Evolutionary conservation across 108 stramenopile species (phyloP).

Genomic region (Stephanodiscus triporus): DNA sequence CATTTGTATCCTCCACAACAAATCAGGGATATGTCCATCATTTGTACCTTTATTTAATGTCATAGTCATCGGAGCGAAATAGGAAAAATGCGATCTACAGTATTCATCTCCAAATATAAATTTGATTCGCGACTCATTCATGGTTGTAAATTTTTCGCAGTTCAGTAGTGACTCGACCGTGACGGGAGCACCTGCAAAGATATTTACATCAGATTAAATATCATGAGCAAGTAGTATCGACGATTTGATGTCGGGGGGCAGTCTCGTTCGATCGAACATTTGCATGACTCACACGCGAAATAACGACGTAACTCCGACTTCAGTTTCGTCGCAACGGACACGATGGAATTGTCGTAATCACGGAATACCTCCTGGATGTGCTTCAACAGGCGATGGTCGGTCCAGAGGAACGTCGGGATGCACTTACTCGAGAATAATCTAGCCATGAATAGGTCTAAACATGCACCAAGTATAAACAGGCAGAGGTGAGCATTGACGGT

Average conservation of each 20-base stretch:
- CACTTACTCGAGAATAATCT: slow-evolving; percentile 27
- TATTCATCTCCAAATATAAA: slow-evolving; percentile 33
- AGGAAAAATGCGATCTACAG: slow-evolving; percentile 15
- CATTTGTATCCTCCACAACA: slow-evolving; percentile 23
- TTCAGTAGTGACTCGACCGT: slow-evolving; percentile 32
- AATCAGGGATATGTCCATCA: slow-evolving; percentile 12
- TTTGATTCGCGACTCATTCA: slow-evolving; percentile 39
- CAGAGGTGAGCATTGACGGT: neutral
- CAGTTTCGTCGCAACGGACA: slow-evolving; percentile 28
- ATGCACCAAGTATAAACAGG: neutral
- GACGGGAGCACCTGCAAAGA: too few relatives aligned
- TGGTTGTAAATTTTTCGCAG: slow-evolving; percentile 27
- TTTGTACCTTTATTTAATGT: slow-evolving; percentile 1
- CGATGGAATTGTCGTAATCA: slow-evolving; percentile 44
- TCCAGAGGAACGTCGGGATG: slow-evolving; percentile 41
- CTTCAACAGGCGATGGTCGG: slow-evolving; percentile 20
- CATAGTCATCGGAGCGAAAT: neutral
- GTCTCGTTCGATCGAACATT: neutral
- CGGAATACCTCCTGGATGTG: slow-evolving; percentile 33
- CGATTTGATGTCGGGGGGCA: neutral
- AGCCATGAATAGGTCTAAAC: slow-evolving; percentile 31
- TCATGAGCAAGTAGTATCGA: too few relatives aligned
- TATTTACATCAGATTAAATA: too few relatives aligned
- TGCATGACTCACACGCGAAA: slow-evolving; percentile 27
- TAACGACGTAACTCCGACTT: slow-evolving; percentile 31